Base-by-base conservation (phyloP, 2,329 filamentous ascomycete species). In the Neocatenulostroma microsporum region DNA sequence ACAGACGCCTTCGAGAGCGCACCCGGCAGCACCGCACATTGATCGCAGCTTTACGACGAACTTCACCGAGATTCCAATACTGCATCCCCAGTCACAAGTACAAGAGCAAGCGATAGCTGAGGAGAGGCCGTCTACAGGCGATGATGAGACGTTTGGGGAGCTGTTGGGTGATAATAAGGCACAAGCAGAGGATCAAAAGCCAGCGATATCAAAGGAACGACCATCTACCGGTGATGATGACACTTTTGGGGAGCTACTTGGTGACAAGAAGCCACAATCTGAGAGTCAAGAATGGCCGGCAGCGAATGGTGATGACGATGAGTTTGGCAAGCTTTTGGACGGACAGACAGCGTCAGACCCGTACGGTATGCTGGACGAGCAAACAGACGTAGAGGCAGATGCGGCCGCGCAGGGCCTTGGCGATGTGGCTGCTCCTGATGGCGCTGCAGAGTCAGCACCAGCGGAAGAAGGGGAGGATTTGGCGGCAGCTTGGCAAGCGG, bases 401-500 rank as follows among this genome's bases (percentile, higher is more conserved):
- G 21, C 28, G 3, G 20, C 40, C 15, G 21, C 31, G 15, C 37
- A 43, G 21, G 40, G 28, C 14, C 21, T 38, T 14, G 21, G 14
- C 11, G 38, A 32, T 13, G 34, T 36, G 4, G 15, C 21, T 4
- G 35, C 35, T 17, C 35, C 39, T 3, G 37, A 40, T 19, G 40
- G 25, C 25, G 21, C 25, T 12, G 12, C 36, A 10, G 40, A 30
- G 14, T 31, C 42, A 21, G 34, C 31, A 8, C n/a, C 18, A n/a
- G 30, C 9, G 10, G 26, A 35, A 6, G 40, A 51, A 4, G 66
- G 73, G 5, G 73, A 80, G 27, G 83, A 89, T 53, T 60, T 91
- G 26, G 81, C 82, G 30, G 83, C 83, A 13, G 80, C 85, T 48
- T 94, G 89, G 84, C 76, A 85, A 46, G 82, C 84, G 30, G 84